Evolutionary conservation across 2,329 filamentous ascomycete species (phyloP), one percentile per base, ranked within the genome.

Genomic region (Pseudonectria foliicola): DNA sequence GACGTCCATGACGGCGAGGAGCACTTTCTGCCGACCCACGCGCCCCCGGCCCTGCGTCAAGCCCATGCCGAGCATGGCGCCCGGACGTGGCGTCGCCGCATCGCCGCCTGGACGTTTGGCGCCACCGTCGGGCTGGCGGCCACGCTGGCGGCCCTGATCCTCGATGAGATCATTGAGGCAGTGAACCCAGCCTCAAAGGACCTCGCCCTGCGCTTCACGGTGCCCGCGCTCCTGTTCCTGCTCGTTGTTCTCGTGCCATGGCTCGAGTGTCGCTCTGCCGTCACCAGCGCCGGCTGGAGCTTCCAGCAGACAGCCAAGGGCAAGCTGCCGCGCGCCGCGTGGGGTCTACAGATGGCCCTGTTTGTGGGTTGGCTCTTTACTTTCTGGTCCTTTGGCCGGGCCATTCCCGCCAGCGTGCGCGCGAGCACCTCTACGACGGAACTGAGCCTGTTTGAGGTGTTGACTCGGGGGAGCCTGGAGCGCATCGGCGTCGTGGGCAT

Each of bases 401-500:
- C 76, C 4, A 67, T 87, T 23, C 71, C 81, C 12, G 50, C 54
- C 40, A 58, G 49, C 8, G 55, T 52, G 10, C 5, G 44, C 52
- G 33, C 43, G 46, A 50, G 42, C 33, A 39, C 39, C 2, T 34
- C 34, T 3, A 42, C 24, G 46, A 52, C 37, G 42, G 33, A 39
- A 43, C 46, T 38, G 35, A 54, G 48, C 13, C 49, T 63, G 11
- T 54, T 64, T 27, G 57, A 60, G 34, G 52, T 48, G 6, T 49
- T 76, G 31, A 67, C 67, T 12, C 62, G 70, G 28, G 76, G 70
- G 7, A 80, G 75, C 44, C 62, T 82, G 25, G 76, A 80, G 55
- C 63, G 87, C 29, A 79, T 94, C 16, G 87, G 86, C 10, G 81
- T 94, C 27, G 86, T 93, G 43, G 87, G 87, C 4, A 87, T 92